Conservation (phyloP, 257 asterid species). For the Solanum sitiens region DNA sequence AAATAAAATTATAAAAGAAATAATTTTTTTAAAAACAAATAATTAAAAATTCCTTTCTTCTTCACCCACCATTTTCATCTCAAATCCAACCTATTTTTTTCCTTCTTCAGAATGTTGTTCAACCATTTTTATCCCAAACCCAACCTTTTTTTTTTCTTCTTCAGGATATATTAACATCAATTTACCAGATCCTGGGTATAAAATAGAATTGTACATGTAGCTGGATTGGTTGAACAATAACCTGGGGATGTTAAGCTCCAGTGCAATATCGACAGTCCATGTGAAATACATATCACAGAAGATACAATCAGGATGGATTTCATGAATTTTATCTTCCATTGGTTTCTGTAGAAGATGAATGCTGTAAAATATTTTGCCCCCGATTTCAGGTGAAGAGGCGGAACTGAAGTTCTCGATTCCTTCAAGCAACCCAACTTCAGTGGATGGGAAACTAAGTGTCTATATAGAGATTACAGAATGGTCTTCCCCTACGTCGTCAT, state of each 20-base stretch:
- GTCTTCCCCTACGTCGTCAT: too few relatives aligned
- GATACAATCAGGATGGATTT: background rate
- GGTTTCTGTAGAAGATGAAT: background rate
- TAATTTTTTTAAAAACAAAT: too few relatives aligned
- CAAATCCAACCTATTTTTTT: too few relatives aligned
- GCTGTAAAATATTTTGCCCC: rapidly evolving
- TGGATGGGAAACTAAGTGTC: background rate
- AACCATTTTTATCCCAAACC: too few relatives aligned
- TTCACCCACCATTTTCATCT: too few relatives aligned
- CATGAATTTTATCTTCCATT: background rate
- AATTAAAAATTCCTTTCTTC: too few relatives aligned
- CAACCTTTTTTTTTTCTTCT: too few relatives aligned
- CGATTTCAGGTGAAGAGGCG: background rate
- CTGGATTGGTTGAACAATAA: background rate
- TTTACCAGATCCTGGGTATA: background rate
- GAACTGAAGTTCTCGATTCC: background rate
- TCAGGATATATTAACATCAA: too few relatives aligned
- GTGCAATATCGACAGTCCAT: background rate
- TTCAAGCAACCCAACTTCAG: background rate
- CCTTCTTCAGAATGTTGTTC: too few relatives aligned
- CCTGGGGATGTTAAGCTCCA: background rate
- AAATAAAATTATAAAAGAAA: too few relatives aligned
- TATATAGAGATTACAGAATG: background rate
- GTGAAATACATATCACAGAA: background rate
- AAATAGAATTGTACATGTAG: background rate